These are phyloP conservation scores for Citrus reticulata DNA, from an alignment of 345 rosid species.

Conservation along the genomic window DNA sequence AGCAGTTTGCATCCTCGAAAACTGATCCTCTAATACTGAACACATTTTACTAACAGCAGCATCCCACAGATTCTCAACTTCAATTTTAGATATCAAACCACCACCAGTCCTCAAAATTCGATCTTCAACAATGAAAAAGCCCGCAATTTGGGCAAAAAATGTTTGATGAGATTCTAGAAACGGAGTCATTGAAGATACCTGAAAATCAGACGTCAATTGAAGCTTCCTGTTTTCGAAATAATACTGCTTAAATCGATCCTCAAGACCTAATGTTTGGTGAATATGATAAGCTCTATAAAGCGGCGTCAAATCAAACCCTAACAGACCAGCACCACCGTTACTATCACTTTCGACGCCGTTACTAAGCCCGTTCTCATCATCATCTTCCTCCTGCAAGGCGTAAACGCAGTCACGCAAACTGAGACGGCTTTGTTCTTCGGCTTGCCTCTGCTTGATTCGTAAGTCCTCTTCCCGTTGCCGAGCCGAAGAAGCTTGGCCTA, in stretches of 20 bases:
- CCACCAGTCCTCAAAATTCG: constrained; percentile 88
- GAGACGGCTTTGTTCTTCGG: constrained; percentile 92
- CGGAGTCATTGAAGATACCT: constrained; percentile 97
- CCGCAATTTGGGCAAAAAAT: constrained; percentile 94
- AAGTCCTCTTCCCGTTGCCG: constrained; percentile 95
- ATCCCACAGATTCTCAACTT: constrained; percentile 95
- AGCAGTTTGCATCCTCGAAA: constrained; percentile 98
- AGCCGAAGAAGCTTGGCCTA: constrained; percentile 92
- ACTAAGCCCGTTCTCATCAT: constrained; percentile 40
- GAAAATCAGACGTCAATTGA: constrained; percentile 92
- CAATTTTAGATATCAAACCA: constrained; percentile 72
- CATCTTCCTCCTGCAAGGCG: constrained; percentile 82
- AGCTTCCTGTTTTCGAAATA: constrained; percentile 90
- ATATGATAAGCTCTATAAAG: constrained; percentile 89
- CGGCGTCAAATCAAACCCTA: constrained; percentile 79
- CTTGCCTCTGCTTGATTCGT: constrained; percentile 91
- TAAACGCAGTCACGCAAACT: constrained; percentile 87
- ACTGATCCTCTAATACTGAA: constrained; percentile 93
- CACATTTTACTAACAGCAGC: constrained; percentile 94
- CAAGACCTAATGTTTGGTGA: constrained; percentile 81
- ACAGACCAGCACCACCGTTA: constrained; percentile 44
- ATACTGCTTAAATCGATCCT: constrained; percentile 81
- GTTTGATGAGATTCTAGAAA: constrained; percentile 98
- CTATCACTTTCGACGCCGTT: constrained; percentile 20
- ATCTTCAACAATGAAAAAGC: constrained; percentile 93